Percentiles rank a stretch among this genome's conserved stretches.
Evolutionary conservation across 345 rosid genomes (phyloP).

Genomic region (Gynandropsis gynandra): DNA sequence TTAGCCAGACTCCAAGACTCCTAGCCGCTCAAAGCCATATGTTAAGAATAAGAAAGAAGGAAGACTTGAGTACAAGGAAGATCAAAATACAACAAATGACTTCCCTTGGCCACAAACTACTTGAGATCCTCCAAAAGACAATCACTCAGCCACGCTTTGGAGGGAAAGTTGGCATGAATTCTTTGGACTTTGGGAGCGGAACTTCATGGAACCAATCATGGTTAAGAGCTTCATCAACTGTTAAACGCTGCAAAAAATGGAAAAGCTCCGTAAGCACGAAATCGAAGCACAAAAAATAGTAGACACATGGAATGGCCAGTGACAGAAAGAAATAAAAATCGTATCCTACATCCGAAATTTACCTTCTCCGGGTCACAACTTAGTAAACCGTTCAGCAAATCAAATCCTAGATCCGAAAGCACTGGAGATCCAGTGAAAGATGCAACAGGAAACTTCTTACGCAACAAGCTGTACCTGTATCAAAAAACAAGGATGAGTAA

Average conservation of each 20-base stretch:
- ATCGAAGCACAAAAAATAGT: slow-evolving; percentile 54
- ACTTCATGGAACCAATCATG: slow-evolving; percentile 75
- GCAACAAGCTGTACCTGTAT: slow-evolving; percentile 60
- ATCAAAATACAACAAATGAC: background rate
- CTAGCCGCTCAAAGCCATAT: slow-evolving; percentile 11
- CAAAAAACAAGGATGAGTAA: slow-evolving; percentile 20
- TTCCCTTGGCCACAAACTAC: slow-evolving; percentile 3
- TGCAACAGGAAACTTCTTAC: slow-evolving; percentile 69
- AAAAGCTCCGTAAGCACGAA: slow-evolving; percentile 47
- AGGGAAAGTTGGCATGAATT: slow-evolving; percentile 67
- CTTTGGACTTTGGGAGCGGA: slow-evolving; percentile 65
- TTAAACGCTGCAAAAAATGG: slow-evolving; percentile 63
- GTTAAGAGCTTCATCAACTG: slow-evolving; percentile 68
- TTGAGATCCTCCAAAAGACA: slow-evolving; percentile 10
- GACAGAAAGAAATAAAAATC: too few relatives aligned
- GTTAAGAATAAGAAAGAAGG: slow-evolving; percentile 11
- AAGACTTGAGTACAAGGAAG: background rate
- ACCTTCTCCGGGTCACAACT: slow-evolving; percentile 67
- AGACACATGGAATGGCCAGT: slow-evolving; percentile 40
- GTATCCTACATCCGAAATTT: too few relatives aligned
- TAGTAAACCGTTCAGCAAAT: slow-evolving; percentile 63
- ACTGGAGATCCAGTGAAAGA: slow-evolving; percentile 64
- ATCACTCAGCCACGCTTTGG: slow-evolving; percentile 31
- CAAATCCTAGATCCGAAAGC: slow-evolving; percentile 76
- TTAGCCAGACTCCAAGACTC: slow-evolving; percentile 6